These are phyloP conservation scores for Suaeda aralocaspica DNA, from an alignment of 148 eudicot species.

Conservation along the genomic window DNA sequence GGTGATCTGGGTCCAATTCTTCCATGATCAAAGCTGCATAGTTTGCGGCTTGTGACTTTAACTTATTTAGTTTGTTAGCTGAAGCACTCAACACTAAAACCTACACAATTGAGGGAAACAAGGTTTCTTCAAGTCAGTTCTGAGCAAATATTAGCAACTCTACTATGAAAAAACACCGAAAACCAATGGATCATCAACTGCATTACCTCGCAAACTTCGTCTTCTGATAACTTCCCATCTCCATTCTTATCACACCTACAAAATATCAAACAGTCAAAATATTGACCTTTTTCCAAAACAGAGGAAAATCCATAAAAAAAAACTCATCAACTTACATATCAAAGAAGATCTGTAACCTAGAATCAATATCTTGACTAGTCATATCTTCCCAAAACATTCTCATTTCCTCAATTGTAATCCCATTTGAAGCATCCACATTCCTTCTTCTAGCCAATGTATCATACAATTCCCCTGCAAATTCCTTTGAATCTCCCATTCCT, in stretches of 20 bases:
- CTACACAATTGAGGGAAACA: slow-evolving; percentile 24
- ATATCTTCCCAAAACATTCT: slow-evolving; percentile 87
- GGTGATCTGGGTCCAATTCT: slow-evolving; percentile 86
- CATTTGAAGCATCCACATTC: slow-evolving; percentile 46
- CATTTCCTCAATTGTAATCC: slow-evolving; percentile 57
- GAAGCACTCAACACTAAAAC: slow-evolving; percentile 90
- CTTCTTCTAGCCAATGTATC: slow-evolving; percentile 80
- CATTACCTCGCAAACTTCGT: slow-evolving; percentile 83
- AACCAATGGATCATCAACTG: background rate
- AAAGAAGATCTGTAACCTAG: slow-evolving; percentile 84
- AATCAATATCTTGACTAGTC: slow-evolving; percentile 71
- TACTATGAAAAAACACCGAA: background rate
- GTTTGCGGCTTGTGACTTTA: slow-evolving; percentile 65
- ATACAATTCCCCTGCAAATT: slow-evolving; percentile 71
- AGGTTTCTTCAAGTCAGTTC: slow-evolving; percentile 2
- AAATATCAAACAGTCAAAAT: slow-evolving; percentile 15
- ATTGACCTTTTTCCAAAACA: background rate
- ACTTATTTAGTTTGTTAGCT: slow-evolving; percentile 78
- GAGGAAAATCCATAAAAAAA: background rate
- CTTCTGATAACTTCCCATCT: slow-evolving; percentile 86
- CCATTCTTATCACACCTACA: slow-evolving; percentile 98
- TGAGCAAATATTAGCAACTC: background rate
- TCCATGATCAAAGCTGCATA: slow-evolving; percentile 96
- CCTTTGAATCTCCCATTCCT: slow-evolving; percentile 82
- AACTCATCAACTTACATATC: slow-evolving; percentile 49